Evolutionary conservation across 768 basidiomycete genomes (phyloP), one percentile per base, ranked within the genome.

Genomic region (Multifurca ochricompacta): DNA sequence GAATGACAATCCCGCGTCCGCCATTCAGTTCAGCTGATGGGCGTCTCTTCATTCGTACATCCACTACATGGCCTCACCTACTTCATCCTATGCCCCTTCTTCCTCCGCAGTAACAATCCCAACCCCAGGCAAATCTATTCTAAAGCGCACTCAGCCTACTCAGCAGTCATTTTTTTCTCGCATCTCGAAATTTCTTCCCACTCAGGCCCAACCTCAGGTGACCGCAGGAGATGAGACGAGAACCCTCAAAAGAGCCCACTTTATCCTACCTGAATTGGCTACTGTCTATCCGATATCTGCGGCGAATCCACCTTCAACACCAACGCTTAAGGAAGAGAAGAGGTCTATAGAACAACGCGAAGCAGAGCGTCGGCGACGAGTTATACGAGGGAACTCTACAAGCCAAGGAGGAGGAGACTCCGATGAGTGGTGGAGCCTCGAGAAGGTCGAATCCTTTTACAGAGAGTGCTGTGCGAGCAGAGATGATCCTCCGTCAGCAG

Each of bases 261-360:
- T 97, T 66, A 88, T 95, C 60, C 73, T 96, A 11, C 90, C 90
- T 0, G 79, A 87, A 61, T 79, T 96, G 62, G 83, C 81, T 30
- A 88, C 87, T 21, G 82, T 93, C 30, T 97, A 98, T 67, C 92
- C 93, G 0, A 94, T 97, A 66, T 87, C 86, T 25, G 81, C 85
- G 1, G 62, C 83, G 14, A 87, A 87, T 48, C 89, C 95, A 6
- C 94, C 94, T 1, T 87, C 82, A 44, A 88, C 82, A 3, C 83
- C 85, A 0, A 77, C 78, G 2, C 72, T 91, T 48, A 83, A 82
- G 68, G 87, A 91, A 56, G 90, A 94, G 73, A 88, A 87, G 69
- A 74, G 77, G 53, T 78, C 80, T n/a, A 84, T 87, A 36, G 87
- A 90, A 69, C 83, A 85, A 51, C 74, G 78, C 46, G 91, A 92